phyloP scores from a whole-genome alignment of 2,329 filamentous ascomycete species.

The Aspergillus phoenicis region DNA sequence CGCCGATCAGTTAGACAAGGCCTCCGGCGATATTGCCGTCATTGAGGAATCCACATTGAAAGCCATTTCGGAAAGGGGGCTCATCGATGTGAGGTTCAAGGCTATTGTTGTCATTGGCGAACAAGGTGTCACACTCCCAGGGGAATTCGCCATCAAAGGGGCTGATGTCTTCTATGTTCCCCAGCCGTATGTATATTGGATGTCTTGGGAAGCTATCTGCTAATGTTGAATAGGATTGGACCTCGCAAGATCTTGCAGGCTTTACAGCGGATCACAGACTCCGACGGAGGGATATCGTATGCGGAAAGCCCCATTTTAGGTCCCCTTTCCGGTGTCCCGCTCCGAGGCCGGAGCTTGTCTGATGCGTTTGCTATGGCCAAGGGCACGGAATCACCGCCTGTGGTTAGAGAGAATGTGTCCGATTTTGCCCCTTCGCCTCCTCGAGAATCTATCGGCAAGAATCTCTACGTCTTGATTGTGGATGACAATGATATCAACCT shows the following conservation, averaged over 20 bases:
- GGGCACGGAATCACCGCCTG: constrained; percentile 19
- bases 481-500: constrained; percentile 49
- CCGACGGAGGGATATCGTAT: neutral
- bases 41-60: constrained; percentile 30
- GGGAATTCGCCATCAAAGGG: constrained; percentile 13
- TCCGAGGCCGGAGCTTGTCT: constrained; percentile 18
- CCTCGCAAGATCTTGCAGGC: constrained; percentile 31
- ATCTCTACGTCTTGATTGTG: constrained; percentile 39
- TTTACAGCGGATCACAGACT: constrained; percentile 17
- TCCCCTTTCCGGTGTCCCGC: constrained; percentile 13
- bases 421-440: constrained; percentile 12
- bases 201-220: neutral
- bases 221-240: constrained; percentile 28
- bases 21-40: constrained; percentile 30
- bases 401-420: constrained; percentile 18
- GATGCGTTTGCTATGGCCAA: constrained; percentile 21
- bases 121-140: constrained; percentile 11
- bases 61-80: constrained; percentile 10
- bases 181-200: constrained; percentile 28
- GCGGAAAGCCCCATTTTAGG: constrained; percentile 10
- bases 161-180: constrained; percentile 27
- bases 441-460: constrained; percentile 1
- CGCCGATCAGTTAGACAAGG: constrained; percentile 26
- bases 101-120: constrained; percentile 28
- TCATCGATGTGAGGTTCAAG: constrained; percentile 19